phyloP scores from a whole-genome alignment of 352 stramenopile species.

The Phytophthora lateralis region DNA sequence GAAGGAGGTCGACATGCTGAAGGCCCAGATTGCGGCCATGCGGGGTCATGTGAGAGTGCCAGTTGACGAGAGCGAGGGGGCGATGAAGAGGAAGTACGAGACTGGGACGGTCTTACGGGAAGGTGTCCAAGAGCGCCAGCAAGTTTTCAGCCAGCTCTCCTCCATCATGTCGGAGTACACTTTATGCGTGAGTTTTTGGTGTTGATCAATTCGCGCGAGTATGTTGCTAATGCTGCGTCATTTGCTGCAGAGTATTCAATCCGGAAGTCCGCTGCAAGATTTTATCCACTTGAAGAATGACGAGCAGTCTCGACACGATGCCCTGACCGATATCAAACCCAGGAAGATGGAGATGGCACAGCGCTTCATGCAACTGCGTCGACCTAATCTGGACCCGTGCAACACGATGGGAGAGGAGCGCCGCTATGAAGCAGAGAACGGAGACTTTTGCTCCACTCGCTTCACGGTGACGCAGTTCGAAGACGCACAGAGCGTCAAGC shows the following conservation, averaged over 20 bases:
- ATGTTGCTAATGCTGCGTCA: constrained; percentile 2
- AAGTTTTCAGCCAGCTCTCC: constrained; percentile 30
- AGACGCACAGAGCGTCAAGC: constrained; percentile 33
- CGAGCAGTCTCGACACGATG: constrained; percentile 18
- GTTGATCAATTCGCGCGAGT: neutral
- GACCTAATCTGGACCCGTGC: constrained; percentile 28
- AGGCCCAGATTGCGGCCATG: constrained; percentile 34
- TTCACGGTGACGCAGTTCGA: constrained; percentile 62
- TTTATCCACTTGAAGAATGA: constrained; percentile 34
- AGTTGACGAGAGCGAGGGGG: constrained; percentile 18
- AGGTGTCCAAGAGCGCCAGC: constrained; percentile 23
- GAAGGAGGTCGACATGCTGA: constrained; percentile 29
- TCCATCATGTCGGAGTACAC: constrained; percentile 46
- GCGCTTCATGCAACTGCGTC: constrained; percentile 40
- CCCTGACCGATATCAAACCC: constrained; percentile 19
- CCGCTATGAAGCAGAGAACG: constrained; percentile 47
- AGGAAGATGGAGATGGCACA: constrained; percentile 39
- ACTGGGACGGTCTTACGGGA: constrained; percentile 13
- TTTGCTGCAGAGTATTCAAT: constrained; percentile 33
- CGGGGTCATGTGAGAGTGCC: constrained; percentile 13
- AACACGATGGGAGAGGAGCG: constrained; percentile 41
- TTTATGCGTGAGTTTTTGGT: constrained; percentile 27
- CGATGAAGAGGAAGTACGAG: constrained; percentile 10
- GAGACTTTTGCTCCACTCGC: constrained; percentile 58
- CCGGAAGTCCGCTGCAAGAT: constrained; percentile 36